Evolutionary conservation across 495 filamentous ascomycete genomes (phyloP), one percentile per base, ranked within the genome.

Genomic region (Penicillium atrosanguineum): DNA sequence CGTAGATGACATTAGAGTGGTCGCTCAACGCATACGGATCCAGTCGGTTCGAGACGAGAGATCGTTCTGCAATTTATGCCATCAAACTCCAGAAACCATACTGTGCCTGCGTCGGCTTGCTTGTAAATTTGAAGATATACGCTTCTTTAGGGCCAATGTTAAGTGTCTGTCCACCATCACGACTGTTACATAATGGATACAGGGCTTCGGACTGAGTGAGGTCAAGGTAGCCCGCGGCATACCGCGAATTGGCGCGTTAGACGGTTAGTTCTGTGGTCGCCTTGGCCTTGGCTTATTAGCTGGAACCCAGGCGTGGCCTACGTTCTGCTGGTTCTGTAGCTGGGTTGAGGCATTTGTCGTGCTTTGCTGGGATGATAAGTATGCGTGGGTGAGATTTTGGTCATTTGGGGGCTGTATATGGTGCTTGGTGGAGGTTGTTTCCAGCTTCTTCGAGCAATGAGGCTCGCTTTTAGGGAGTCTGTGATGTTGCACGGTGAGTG

Each of bases 11-110:
- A 48, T 69, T 69, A 37, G 57, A 63, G 2, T 62, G 49, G 47
- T 72, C 68, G 26, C 62, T 60, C 28, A 69, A 46, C 11, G 62
- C 46, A 46, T 63, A 69, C 40, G 51, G 37, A 48, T 67, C 46
- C 44, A 59, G 25, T 25, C 53, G 45, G 52, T 72, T 72, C 18
- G 55, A 51, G 18, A 68, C 50, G 36, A 72, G 55, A 48, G 50
- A 62, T 20, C 57, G 41, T 38, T 55, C 46, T 11, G 19, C 29
- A 23, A 60, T 55, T 50, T 71, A 74, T 16, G 54, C 48, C 19
- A 68, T 72, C 50, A 74, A 29, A 45, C 70, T 71, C 70, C 70
- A 73, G 59, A 70, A 73, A 6, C 69, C 65, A 16, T 38, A 21
- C 31, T 46, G 26, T 7, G 36, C 37, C 8, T 67, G 45, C 8